Conservation (phyloP, 768 basidiomycete species). For the Nidularia pulvinata region DNA sequence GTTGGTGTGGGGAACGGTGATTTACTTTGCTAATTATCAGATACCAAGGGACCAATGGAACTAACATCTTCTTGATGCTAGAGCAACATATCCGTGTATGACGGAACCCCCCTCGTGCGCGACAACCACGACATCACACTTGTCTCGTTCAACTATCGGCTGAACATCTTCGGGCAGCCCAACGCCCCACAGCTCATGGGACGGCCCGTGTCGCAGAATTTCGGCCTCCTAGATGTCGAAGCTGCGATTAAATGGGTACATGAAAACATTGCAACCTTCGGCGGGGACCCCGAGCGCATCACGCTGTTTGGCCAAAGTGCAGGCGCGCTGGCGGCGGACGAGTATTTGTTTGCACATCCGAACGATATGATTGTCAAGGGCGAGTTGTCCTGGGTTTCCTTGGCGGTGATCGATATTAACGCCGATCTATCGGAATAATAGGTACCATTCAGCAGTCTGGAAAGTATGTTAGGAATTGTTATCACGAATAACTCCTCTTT, state of each 20-base stretch:
- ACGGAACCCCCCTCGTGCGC: conserved; percentile 24
- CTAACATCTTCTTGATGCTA: conserved; percentile 3
- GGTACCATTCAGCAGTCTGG: conserved; percentile 33
- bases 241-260: conserved; percentile 45
- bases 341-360: conserved; percentile 28
- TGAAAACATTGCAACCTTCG: conserved; percentile 43
- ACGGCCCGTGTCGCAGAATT: conserved; percentile 24
- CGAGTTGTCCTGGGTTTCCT: background rate
- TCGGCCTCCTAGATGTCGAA: conserved; percentile 32
- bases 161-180: conserved; percentile 11
- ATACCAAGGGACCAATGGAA: too few relatives aligned
- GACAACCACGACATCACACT: conserved; percentile 29
- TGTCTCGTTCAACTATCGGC: conserved; percentile 34
- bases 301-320: conserved; percentile 34
- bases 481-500: too few relatives aligned
- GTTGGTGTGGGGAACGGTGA: conserved; percentile 31
- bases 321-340: conserved; percentile 27
- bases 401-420: background rate
- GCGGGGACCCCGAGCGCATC: conserved; percentile 34
- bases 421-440: conserved; percentile 1
- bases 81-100: conserved; percentile 21
- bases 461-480: conserved; percentile 15
- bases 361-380: conserved; percentile 25
- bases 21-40: conserved; percentile 1
- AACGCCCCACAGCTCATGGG: conserved; percentile 29